Base-by-base conservation (phyloP, 129 eudicot species). In the Ambrosia artemisiifolia region DNA sequence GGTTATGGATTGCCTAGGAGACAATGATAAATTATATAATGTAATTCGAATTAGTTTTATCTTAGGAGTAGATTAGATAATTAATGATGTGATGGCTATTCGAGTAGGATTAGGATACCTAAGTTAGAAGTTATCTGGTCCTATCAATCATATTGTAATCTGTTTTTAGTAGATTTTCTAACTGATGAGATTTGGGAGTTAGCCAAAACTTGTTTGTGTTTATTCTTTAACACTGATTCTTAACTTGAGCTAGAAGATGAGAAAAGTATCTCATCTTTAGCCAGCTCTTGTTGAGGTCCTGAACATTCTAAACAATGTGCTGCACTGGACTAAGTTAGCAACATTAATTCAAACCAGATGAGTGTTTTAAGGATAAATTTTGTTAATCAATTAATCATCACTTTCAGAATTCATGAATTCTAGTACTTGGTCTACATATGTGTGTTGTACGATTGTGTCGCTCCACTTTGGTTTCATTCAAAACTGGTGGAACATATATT, bases 401-500 rank as follows among this genome's bases (percentile, higher is more conserved):
- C 2, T 11, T 63, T 63, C 14, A 65, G 24, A 51, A 51, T 65
- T 34, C 54, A 38, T 53, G 65, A 17, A 53, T 17, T 28, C 67
- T 12, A 64, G 78, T 49, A 36, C 18, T 38, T 48, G 36, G 11
- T 73, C 63, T 34, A 24, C 50, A 35, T 47, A 12, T 67, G 17
- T 48, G 20, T 14, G 13, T 3, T n/a, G 12, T 14, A n/a, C 35
- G 36, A 48, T 12, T 19, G 48, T 12, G 63, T 19, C 12, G 6
- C 63, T 48, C 50, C 77, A 43, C 33, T 72, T 24, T 73, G 46
- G 70, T 47, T 18, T 74, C 49, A 11, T 33, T 34, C 60, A 74
- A 49, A 61, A 49, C 48, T 73, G 30, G 40, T 20, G 50, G 50
- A 44, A 30, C 3, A 46, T 18, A 72, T 60, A 30, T 14, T 72